These are phyloP conservation scores for Oryza glaberrima DNA, from an alignment of 176 grass and related monocot species.

Conservation along the genomic window DNA sequence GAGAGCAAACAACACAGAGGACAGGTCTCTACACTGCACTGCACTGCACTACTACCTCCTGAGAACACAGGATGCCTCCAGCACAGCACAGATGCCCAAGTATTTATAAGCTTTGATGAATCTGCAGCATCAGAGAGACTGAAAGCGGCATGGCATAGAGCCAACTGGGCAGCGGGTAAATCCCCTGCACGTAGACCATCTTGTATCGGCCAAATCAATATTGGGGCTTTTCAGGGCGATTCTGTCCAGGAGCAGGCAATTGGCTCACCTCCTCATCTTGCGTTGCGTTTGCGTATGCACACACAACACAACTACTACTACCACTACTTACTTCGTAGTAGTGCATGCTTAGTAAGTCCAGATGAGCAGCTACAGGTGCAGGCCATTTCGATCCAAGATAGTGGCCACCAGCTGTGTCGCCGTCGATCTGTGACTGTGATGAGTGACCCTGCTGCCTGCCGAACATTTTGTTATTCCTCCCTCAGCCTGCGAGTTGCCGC, in stretches of 20 bases:
- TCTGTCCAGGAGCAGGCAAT: conserved; percentile 39
- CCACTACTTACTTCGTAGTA: no score
- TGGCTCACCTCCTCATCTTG: neutral
- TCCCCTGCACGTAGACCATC: conserved; percentile 27
- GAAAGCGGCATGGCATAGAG: neutral
- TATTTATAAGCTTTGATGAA: neutral
- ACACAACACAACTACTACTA: neutral
- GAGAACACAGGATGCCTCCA: neutral
- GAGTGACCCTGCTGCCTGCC: neutral
- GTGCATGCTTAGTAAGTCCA: neutral
- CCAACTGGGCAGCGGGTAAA: conserved; percentile 18
- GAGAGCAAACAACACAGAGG: neutral
- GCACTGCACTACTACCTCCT: neutral
- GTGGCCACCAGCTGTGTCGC: conserved; percentile 31
- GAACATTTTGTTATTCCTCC: neutral
- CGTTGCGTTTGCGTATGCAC: neutral
- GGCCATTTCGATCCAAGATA: neutral
- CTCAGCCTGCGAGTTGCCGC: neutral
- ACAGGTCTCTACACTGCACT: neutral
- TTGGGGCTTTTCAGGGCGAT: neutral
- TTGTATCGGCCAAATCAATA: neutral
- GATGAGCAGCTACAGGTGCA: neutral
- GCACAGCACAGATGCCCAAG: neutral
- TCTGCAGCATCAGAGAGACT: neutral
- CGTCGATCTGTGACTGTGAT: neutral